These are phyloP conservation scores for Macaranga tanarius DNA, from an alignment of 441 rosid genomes.

Conservation along the genomic window DNA sequence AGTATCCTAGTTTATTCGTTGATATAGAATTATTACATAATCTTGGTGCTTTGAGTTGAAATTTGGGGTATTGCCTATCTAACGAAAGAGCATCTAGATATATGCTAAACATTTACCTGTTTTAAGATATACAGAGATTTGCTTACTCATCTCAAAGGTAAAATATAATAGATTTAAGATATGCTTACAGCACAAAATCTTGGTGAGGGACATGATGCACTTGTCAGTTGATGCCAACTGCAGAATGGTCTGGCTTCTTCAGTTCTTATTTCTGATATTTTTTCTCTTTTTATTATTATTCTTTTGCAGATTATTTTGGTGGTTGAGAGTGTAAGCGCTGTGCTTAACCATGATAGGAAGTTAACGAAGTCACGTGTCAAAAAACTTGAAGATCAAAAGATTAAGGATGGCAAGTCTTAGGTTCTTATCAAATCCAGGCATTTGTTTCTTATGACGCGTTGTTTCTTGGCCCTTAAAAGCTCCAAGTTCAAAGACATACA, in stretches of 20 bases:
- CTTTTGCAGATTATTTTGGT: slow-evolving; percentile 68
- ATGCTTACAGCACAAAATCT: background rate
- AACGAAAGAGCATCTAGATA: background rate
- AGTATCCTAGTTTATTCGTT: background rate
- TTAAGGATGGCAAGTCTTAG: slow-evolving; percentile 34
- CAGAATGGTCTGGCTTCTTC: background rate
- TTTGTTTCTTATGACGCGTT: background rate
- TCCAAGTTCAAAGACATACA: background rate
- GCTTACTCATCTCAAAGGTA: background rate
- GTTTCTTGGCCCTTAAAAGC: background rate
- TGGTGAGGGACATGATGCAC: background rate
- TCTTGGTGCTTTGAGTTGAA: background rate
- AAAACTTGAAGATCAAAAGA: slow-evolving; percentile 21
- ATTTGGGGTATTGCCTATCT: background rate
- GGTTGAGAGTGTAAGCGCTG: slow-evolving; percentile 76
- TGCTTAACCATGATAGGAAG: slow-evolving; percentile 82
- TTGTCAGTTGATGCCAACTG: background rate
- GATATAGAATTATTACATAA: background rate
- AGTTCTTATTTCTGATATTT: background rate
- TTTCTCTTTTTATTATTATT: background rate
- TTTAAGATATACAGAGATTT: background rate
- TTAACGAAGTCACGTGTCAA: slow-evolving; percentile 36
- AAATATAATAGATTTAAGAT: background rate
- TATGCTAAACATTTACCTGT: background rate
- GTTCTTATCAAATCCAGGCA: background rate